phyloP scores from a whole-genome alignment of 2,329 filamentous ascomycete genomes.

The Fusarium concolor region DNA sequence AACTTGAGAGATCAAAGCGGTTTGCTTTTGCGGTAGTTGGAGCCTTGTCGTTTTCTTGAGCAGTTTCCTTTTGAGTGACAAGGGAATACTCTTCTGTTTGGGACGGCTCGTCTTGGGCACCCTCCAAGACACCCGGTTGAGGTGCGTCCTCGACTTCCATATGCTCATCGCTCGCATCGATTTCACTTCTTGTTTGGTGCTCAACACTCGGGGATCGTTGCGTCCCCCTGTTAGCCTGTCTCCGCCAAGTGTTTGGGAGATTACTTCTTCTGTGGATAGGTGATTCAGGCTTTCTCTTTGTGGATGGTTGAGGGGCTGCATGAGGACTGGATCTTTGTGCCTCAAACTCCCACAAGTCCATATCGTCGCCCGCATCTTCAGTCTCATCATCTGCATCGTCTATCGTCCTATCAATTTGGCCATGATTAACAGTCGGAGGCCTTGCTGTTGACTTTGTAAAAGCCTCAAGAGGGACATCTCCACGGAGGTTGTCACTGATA shows the following conservation, averaged over 20 bases:
- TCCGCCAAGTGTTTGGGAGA: constrained; percentile 57
- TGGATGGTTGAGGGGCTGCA: constrained; percentile 47
- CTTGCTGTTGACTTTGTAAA: constrained; percentile 27
- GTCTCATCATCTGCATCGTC: constrained; percentile 36
- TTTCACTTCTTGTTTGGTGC: not conserved
- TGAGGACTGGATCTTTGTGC: constrained; percentile 61
- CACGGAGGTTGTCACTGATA: constrained; percentile 52
- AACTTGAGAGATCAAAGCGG: constrained; percentile 63
- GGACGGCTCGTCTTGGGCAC: constrained; percentile 27
- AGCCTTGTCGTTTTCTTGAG: constrained; percentile 25
- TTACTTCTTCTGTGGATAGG: constrained; percentile 38
- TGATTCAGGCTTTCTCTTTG: constrained; percentile 41
- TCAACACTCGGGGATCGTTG: constrained; percentile 12
- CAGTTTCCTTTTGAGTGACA: constrained; percentile 49
- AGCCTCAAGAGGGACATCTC: constrained; percentile 51
- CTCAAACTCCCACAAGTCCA: constrained; percentile 69
- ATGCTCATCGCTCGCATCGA: not conserved
- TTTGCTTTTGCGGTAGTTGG: constrained; percentile 47
- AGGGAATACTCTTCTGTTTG: constrained; percentile 59
- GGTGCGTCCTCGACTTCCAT: constrained; percentile 11
- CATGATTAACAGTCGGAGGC: constrained; percentile 4
- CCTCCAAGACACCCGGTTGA: constrained; percentile 25
- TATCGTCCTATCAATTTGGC: constrained; percentile 26
- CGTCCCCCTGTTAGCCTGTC: constrained; percentile 35
- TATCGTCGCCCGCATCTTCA: constrained; percentile 54